Percentiles rank a stretch among this genome's conserved stretches.
phyloP scores from a whole-genome alignment of 306 rosid genomes.

The Albizia julibrissin region DNA sequence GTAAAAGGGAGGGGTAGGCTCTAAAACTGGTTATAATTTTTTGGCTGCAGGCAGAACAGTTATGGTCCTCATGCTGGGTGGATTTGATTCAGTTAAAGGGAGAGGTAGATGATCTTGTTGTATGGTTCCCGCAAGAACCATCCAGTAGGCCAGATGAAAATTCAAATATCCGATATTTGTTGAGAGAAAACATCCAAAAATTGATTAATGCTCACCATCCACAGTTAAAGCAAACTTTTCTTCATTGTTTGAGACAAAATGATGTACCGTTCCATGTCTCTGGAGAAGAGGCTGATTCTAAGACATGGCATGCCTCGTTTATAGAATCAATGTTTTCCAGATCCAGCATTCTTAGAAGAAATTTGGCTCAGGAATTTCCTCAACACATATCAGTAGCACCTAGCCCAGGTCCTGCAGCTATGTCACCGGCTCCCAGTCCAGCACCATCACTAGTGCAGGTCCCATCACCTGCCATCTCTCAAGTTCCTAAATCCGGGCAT shows the following conservation, averaged over 20 bases:
- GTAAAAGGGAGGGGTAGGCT: slow-evolving; percentile 23
- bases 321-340: slow-evolving; percentile 41
- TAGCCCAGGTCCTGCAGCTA: slow-evolving; percentile 30
- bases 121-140: slow-evolving; percentile 49
- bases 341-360: slow-evolving; percentile 53
- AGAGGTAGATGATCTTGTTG: slow-evolving; percentile 41
- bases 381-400: slow-evolving; percentile 33
- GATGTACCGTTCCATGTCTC: slow-evolving; percentile 38
- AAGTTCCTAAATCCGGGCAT: slow-evolving; percentile 10
- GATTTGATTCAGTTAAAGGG: slow-evolving; percentile 60
- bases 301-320: slow-evolving; percentile 47
- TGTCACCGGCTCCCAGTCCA: slow-evolving; percentile 18
- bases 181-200: slow-evolving; percentile 47
- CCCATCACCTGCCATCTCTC: slow-evolving; percentile 13
- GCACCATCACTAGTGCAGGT: not conserved
- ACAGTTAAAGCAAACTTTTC: slow-evolving; percentile 54
- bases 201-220: slow-evolving; percentile 50
- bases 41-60: slow-evolving; percentile 66
- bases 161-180: slow-evolving; percentile 40
- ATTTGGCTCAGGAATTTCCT: slow-evolving; percentile 43
- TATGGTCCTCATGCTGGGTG: slow-evolving; percentile 63
- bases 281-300: slow-evolving; percentile 55
- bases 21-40: slow-evolving; percentile 41
- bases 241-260: slow-evolving; percentile 65
- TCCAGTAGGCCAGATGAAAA: slow-evolving; percentile 33